Base-by-base conservation (phyloP, 495 filamentous ascomycete species). In the Amniculicola lignicola region DNA sequence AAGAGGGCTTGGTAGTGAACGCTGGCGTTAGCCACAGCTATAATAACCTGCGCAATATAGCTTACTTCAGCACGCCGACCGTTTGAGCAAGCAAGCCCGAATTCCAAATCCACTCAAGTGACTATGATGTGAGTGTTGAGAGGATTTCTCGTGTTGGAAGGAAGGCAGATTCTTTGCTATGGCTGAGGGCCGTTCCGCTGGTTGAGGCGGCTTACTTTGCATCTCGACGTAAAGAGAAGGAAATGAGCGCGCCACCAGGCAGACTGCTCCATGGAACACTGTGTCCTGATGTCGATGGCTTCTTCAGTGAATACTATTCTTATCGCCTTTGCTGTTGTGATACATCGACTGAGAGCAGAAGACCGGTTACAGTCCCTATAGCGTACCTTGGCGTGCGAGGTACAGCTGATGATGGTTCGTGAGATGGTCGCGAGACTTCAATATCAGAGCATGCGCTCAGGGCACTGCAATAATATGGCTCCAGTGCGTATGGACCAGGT, bases 141-240 rank as follows among this genome's bases (percentile, higher is more conserved):
- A 35, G 18, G 12, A 18, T 18, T 3, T 18, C 11, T 18, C 22
- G 3, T 4, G 33, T 16, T 37, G 46, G 46, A 21, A 14, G 22
- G n/a, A 22, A 16, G 25, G 38, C 12, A 22, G 15, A 24, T 15
- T 9, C 41, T 28, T 33, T 40, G 10, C 41, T 11, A 52, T 33
- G 39, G 44, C 25, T 50, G 36, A 55, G 58, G 58, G 37, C 58
- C 51, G 58, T 50, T 42, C 51, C 51, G 51, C 46, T 55, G 44
- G 43, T 39, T 50, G 44, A 54, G 57, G 50, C 57, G 54, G 57
- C 50, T 54, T 54, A 54, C 50, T 43, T 5, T 41, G 49, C 57
- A 21, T 29, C 40, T 15, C 19, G 46, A 40, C 54, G 57, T 42
- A 60, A 21, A 35, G n/a, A 23, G 35, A 48, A 54, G 37, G 57